phyloP scores from a whole-genome alignment of 202 grass and related monocot genomes.

The Hordeum pubiflorum region DNA sequence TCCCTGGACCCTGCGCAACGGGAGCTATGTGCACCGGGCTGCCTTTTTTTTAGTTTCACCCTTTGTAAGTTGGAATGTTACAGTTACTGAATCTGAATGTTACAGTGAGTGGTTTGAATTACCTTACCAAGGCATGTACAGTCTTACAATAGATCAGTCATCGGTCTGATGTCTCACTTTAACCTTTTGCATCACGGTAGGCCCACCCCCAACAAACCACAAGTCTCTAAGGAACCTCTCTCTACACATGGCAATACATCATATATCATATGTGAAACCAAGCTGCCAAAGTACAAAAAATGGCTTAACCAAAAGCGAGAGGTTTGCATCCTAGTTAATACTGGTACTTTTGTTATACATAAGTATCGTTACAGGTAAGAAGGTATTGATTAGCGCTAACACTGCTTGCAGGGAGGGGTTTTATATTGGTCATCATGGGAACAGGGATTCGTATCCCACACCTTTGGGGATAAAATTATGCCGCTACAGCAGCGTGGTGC shows the following conservation, averaged over 20 bases:
- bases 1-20: too few species aligned
- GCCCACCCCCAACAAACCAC: neutral
- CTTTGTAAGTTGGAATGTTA: neutral
- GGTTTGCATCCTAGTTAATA: slow-evolving; percentile 35
- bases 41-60: neutral
- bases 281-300: slow-evolving; percentile 20
- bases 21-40: too few species aligned
- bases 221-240: neutral
- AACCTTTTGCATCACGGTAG: slow-evolving; percentile 1
- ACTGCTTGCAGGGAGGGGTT: neutral
- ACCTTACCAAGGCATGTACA: neutral
- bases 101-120: neutral
- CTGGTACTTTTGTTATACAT: slow-evolving; percentile 25
- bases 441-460: slow-evolving; percentile 24
- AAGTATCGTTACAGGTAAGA: slow-evolving; percentile 23
- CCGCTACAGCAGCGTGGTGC: slow-evolving; percentile 6
- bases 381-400: slow-evolving; percentile 3
- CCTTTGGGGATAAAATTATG: slow-evolving; percentile 12
- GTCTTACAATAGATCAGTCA: slow-evolving; percentile 7
- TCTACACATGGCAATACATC: slow-evolving; percentile 20
- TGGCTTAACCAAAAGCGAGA: slow-evolving; percentile 9
- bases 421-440: slow-evolving; percentile 12
- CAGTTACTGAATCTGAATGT: neutral
- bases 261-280: slow-evolving; percentile 23
- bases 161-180: neutral